Base-by-base conservation (phyloP, 2,329 filamentous ascomycete species). In the Grosmannia penicillata region DNA sequence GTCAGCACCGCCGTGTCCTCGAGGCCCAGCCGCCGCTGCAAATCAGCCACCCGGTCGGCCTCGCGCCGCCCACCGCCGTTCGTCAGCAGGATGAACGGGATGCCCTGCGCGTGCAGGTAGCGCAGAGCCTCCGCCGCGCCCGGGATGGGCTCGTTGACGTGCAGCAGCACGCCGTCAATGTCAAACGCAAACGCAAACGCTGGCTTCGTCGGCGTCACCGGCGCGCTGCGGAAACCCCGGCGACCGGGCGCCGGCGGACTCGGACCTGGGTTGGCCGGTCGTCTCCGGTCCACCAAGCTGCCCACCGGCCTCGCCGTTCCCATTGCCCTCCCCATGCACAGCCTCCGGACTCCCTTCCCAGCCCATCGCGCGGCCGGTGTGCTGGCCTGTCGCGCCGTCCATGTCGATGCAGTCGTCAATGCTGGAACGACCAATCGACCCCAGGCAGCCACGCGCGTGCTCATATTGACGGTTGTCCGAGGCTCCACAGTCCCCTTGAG, bases 81-180 rank as follows among this genome's bases (percentile, higher is more conserved):
- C 42, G 91, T 98, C 45, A 98, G 68, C 25, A 98, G 74, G 51
- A 98, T 89, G 61, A 93, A 96, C 11, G 87, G 87, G 33, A 95
- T 84, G 33, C 72, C 67, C 51, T 86, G 70, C 33, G 69, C 60
- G 48, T 86, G 75, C 17, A 96, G 75, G 51, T 76, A 79, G 23
- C 66, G 62, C 17, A 98, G 70, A 13, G 86, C 72, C 51, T 82
- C 69, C 2, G 74, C 65, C 2, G 91, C 89, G 24, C 82, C 80
- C 2, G 84, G 80, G 33, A 96, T 77, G 4, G 83, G 77, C 45
- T 78, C 73, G 4, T 81, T 75, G 43, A 82, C 81, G 52, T 87
- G 84, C 24, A 96, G 70, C 17, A 98, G 73, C n/a, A 98, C 91
- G 40, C 91, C 91, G 57, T 98, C 91, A 54, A 98, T 93, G 49